Conservation (phyloP, 495 filamentous ascomycete genomes). For the Cercophora sp. region DNA sequence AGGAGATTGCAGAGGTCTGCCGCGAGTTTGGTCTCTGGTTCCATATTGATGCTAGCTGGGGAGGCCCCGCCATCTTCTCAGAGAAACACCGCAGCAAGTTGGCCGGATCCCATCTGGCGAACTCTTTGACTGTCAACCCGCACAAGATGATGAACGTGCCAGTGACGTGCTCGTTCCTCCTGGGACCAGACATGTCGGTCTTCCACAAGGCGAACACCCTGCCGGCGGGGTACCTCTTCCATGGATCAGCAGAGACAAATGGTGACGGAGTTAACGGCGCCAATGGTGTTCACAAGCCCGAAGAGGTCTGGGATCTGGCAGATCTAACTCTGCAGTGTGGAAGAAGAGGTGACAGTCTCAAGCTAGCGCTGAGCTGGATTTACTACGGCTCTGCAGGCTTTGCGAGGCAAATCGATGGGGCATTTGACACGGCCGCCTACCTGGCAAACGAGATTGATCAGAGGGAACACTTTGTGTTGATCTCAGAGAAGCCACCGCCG, state of each 20-base stretch:
- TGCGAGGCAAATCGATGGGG: slow-evolving; percentile 59
- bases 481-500: slow-evolving; percentile 72
- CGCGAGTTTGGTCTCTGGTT: slow-evolving; percentile 72
- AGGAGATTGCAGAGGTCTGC: slow-evolving; percentile 68
- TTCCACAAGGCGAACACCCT: slow-evolving; percentile 82
- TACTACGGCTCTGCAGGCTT: slow-evolving; percentile 70
- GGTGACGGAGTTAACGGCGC: slow-evolving; percentile 17
- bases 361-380: slow-evolving; percentile 80
- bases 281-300: background rate
- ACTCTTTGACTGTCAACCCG: slow-evolving; percentile 82
- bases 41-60: slow-evolving; percentile 90
- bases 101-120: slow-evolving; percentile 64
- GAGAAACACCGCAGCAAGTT: slow-evolving; percentile 58
- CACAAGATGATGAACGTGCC: slow-evolving; percentile 97
- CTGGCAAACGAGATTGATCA: slow-evolving; percentile 55
- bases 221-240: slow-evolving; percentile 86
- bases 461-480: slow-evolving; percentile 59
- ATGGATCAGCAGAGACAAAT: slow-evolving; percentile 37
- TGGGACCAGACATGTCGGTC: slow-evolving; percentile 66
- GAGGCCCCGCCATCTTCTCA: slow-evolving; percentile 79
- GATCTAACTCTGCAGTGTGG: slow-evolving; percentile 93
- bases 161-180: slow-evolving; percentile 83
- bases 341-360: slow-evolving; percentile 77
- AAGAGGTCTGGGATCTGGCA: slow-evolving; percentile 82
- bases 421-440: slow-evolving; percentile 63